Percentiles rank a stretch among this genome's conserved stretches.
These are phyloP conservation scores for Quercus glauca DNA, from an alignment of 306 rosid genomes.

Conservation along the genomic window DNA sequence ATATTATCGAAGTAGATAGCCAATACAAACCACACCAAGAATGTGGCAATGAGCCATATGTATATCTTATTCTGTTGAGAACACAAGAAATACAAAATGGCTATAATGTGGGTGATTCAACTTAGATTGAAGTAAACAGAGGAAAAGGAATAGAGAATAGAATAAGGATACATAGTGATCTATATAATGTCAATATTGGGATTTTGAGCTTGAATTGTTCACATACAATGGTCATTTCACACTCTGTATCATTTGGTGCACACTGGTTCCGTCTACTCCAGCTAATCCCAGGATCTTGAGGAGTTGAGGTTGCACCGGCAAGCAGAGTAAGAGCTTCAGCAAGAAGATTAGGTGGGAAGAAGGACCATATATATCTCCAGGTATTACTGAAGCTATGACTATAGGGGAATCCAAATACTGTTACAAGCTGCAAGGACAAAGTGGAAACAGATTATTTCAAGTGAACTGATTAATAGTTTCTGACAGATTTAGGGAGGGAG, in stretches of 20 bases:
- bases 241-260: slow-evolving; percentile 25
- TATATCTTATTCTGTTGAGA: slow-evolving; percentile 65
- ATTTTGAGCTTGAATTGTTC: slow-evolving; percentile 15
- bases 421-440: slow-evolving; percentile 48
- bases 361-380: slow-evolving; percentile 50
- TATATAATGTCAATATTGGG: background rate
- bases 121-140: slow-evolving; percentile 5
- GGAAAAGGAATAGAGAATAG: slow-evolving; percentile 11
- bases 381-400: background rate
- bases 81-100: slow-evolving; percentile 25
- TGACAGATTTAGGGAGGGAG: slow-evolving; percentile 23
- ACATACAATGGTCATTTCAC: slow-evolving; percentile 76
- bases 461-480: background rate
- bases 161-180: background rate
- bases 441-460: slow-evolving; percentile 23
- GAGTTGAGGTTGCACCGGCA: slow-evolving; percentile 47
- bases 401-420: slow-evolving; percentile 63
- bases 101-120: background rate
- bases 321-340: slow-evolving; percentile 62
- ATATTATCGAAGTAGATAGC: slow-evolving; percentile 89
- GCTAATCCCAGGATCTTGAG: slow-evolving; percentile 61
- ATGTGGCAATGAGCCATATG: slow-evolving; percentile 63
- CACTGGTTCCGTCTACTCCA: slow-evolving; percentile 72
- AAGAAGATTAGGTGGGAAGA: slow-evolving; percentile 88
- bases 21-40: slow-evolving; percentile 72